Conservation (phyloP, 2,329 filamentous ascomycete species). For the Cercospora sp. region DNA sequence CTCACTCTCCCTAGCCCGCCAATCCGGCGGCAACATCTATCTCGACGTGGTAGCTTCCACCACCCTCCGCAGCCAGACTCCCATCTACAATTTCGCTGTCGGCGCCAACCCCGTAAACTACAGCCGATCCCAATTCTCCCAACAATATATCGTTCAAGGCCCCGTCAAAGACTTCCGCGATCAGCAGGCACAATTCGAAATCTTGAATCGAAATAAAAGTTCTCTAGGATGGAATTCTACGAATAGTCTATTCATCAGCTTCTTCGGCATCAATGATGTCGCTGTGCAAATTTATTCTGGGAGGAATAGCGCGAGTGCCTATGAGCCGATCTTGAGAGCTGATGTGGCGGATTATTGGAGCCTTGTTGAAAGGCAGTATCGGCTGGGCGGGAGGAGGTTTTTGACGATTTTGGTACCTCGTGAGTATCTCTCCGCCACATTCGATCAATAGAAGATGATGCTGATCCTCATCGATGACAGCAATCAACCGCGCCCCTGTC, state of each 20-base stretch:
- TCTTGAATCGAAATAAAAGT: background rate
- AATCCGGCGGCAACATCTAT: slow-evolving; percentile 15
- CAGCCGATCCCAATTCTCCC: slow-evolving; percentile 1
- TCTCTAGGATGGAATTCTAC: slow-evolving; percentile 11
- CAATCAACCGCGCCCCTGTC: background rate
- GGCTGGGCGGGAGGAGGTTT: slow-evolving; percentile 5
- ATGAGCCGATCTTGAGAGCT: background rate
- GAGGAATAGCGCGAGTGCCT: background rate
- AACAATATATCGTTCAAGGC: background rate
- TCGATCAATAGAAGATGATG: background rate
- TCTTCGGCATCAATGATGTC: slow-evolving; percentile 21
- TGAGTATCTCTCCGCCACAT: background rate
- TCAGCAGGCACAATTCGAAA: slow-evolving; percentile 6
- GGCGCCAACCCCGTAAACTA: slow-evolving; percentile 15
- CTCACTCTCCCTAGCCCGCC: background rate
- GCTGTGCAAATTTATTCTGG: slow-evolving; percentile 7
- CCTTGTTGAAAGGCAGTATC: background rate
- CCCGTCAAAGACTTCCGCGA: slow-evolving; percentile 15
- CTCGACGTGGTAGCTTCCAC: slow-evolving; percentile 9
- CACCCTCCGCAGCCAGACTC: background rate
- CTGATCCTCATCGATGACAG: background rate
- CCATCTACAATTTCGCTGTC: slow-evolving; percentile 16
- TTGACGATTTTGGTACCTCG: slow-evolving; percentile 2
- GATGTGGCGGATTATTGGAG: background rate
- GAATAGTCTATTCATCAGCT: slow-evolving; percentile 20